Percentiles rank a stretch among this genome's conserved stretches.
phyloP scores from a whole-genome alignment of 345 rosid species.

The Eutrema heterophyllum region DNA sequence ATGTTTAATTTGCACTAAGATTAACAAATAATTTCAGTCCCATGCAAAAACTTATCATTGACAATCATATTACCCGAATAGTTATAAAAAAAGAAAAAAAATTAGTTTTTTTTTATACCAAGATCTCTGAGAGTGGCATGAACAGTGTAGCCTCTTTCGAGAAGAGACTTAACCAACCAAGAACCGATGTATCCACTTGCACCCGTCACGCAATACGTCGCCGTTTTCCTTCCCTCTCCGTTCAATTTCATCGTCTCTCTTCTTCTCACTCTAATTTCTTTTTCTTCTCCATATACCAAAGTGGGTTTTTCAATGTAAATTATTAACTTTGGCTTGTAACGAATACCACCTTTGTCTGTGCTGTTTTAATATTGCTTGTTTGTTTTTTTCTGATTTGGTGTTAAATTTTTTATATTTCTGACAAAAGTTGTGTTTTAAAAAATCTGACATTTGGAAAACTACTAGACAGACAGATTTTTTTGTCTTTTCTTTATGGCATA shows the following conservation, averaged over 20 bases:
- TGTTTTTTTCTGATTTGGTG: neutral
- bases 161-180: conserved; percentile 72
- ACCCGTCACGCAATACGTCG: conserved; percentile 72
- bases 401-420: neutral
- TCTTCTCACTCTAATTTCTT: neutral
- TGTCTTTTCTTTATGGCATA: neutral
- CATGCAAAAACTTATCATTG: neutral
- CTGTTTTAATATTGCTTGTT: neutral
- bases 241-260: neutral
- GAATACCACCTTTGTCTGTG: neutral
- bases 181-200: conserved; percentile 77
- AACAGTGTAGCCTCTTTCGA: conserved; percentile 48
- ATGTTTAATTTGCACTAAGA: neutral
- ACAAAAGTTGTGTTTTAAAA: neutral
- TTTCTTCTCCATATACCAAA: conserved; percentile 1
- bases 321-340: conserved; percentile 11
- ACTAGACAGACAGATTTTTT: neutral
- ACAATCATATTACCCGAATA: neutral
- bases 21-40: neutral
- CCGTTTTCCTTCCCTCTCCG: neutral
- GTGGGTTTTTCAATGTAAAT: neutral
- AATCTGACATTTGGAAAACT: conserved; percentile 5
- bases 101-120: conserved; percentile 23
- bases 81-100: too few species aligned
- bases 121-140: conserved; percentile 77